Evolutionary conservation across 2,329 filamentous ascomycete species (phyloP).

Genomic region (Fusarium newnesense): DNA sequence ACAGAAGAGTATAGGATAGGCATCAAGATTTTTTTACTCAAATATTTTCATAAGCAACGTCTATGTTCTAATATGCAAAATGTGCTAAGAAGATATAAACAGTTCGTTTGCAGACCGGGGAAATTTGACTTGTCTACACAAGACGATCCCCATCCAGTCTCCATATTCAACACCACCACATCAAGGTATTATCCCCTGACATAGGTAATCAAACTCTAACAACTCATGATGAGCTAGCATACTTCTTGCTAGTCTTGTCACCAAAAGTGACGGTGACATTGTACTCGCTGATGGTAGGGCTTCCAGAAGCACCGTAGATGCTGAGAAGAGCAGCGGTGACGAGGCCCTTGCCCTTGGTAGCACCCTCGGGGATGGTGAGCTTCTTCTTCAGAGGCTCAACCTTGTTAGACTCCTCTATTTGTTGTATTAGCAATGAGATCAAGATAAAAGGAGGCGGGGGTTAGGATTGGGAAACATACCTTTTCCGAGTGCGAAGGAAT

Average conservation of each 20-base stretch:
- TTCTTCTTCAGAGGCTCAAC: slow-evolving; percentile 44
- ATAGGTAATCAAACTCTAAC: background rate
- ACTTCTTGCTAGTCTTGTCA: slow-evolving; percentile 38
- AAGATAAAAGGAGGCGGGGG: background rate
- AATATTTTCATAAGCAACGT: background rate
- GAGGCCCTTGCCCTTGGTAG: slow-evolving; percentile 38
- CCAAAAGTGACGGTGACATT: slow-evolving; percentile 40
- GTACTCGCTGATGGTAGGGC: slow-evolving; percentile 39
- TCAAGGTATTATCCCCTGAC: slow-evolving; percentile 2
- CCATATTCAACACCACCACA: slow-evolving; percentile 20
- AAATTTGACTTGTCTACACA: background rate
- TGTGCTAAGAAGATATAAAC: slow-evolving; percentile 6
- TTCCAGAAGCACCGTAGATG: slow-evolving; percentile 42
- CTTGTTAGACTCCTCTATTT: slow-evolving; percentile 25
- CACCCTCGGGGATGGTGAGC: slow-evolving; percentile 38
- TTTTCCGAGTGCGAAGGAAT: slow-evolving; percentile 51
- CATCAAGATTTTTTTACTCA: background rate
- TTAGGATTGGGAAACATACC: slow-evolving; percentile 27
- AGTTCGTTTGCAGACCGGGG: background rate
- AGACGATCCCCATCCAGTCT: background rate
- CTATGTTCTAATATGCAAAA: slow-evolving; percentile 9
- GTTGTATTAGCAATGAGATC: background rate
- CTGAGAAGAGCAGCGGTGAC: slow-evolving; percentile 45
- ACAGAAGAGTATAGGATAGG: background rate
- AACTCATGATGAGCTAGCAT: slow-evolving; percentile 13